phyloP scores from a whole-genome alignment of 2,329 filamentous ascomycete genomes.

The Drechslerella dactyloides region DNA sequence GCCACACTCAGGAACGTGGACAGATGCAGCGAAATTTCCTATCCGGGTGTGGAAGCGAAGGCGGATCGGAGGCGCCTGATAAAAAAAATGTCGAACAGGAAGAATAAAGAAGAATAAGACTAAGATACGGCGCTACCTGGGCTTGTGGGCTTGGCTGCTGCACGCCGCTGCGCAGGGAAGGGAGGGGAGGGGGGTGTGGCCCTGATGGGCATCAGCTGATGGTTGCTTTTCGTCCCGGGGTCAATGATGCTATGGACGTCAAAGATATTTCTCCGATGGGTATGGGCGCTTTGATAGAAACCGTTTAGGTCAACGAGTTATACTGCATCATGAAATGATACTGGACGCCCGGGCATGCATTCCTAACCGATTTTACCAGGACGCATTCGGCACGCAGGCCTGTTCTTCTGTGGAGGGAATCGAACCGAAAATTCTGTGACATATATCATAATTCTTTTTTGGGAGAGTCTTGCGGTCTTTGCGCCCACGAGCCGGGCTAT shows the following conservation, averaged over 20 bases:
- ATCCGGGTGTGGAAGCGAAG: conserved; percentile 43
- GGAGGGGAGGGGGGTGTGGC: neutral
- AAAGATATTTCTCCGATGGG: conserved; percentile 47
- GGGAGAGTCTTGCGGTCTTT: neutral
- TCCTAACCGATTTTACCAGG: conserved; percentile 45
- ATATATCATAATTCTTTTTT: conserved; percentile 47
- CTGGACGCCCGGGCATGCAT: conserved; percentile 38
- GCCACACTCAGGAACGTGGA: conserved; percentile 50
- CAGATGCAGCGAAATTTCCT: conserved; percentile 50
- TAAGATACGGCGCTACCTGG: conserved; percentile 48
- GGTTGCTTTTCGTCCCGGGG: conserved; percentile 44
- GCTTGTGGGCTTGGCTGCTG: no score
- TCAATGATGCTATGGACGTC: conserved; percentile 15
- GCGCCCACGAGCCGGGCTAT: conserved; percentile 10
- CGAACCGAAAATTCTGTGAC: conserved; percentile 36
- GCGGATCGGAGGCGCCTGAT: conserved; percentile 38
- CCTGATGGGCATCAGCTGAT: conserved; percentile 50
- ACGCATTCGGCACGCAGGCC: conserved; percentile 47
- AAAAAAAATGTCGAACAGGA: conserved; percentile 10
- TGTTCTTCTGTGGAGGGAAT: conserved; percentile 43
- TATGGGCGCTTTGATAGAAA: conserved; percentile 46
- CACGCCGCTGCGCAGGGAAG: conserved; percentile 28
- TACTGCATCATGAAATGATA: conserved; percentile 28
- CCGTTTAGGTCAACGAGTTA: conserved; percentile 37
- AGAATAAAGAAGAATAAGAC: neutral